A percentile compares a stretch with the other conserved stretches of the same genome.
phyloP scores from a whole-genome alignment of 495 filamentous ascomycete species.

The Penicillium angulare region DNA sequence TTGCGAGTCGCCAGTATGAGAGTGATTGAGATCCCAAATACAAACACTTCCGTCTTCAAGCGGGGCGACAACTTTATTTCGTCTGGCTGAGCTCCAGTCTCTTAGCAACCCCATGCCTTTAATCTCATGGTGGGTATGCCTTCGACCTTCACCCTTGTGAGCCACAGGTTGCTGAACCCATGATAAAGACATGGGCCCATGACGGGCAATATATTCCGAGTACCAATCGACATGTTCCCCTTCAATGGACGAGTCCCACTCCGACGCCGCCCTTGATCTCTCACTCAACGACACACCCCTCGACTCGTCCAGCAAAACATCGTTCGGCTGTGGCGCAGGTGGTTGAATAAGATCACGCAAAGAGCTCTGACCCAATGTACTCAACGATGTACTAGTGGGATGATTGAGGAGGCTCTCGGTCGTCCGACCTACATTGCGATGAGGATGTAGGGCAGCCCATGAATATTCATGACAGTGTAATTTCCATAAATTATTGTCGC shows the following conservation, averaged over 20 bases:
- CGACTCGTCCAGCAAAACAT: slow-evolving; percentile 9
- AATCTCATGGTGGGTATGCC: slow-evolving; percentile 49
- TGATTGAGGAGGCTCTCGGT: slow-evolving; percentile 29
- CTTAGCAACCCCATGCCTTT: slow-evolving; percentile 64
- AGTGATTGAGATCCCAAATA: slow-evolving; percentile 77
- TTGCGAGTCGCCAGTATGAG: slow-evolving; percentile 39
- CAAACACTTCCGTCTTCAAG: slow-evolving; percentile 83
- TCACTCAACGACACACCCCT: slow-evolving; percentile 30
- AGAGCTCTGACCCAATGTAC: slow-evolving; percentile 32
- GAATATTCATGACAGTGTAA: slow-evolving; percentile 71
- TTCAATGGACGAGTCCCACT: slow-evolving; percentile 80
- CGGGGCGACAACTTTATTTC: slow-evolving; percentile 68
- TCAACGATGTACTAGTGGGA: slow-evolving; percentile 31
- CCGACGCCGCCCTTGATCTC: slow-evolving; percentile 58
- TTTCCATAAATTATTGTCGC: slow-evolving; percentile 77
- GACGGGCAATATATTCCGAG: slow-evolving; percentile 79
- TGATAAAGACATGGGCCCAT: slow-evolving; percentile 68
- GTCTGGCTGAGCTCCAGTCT: slow-evolving; percentile 46
- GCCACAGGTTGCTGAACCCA: slow-evolving; percentile 68
- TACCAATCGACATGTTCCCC: slow-evolving; percentile 70
- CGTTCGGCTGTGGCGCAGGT: slow-evolving; percentile 12
- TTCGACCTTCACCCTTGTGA: slow-evolving; percentile 22
- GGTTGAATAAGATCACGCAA: slow-evolving; percentile 40
- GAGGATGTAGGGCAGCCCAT: slow-evolving; percentile 42
- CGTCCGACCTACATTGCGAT: slow-evolving; percentile 25